Evolutionary conservation across 106 monocot species (phyloP).

Genomic region (Amphibolis antarctica): DNA sequence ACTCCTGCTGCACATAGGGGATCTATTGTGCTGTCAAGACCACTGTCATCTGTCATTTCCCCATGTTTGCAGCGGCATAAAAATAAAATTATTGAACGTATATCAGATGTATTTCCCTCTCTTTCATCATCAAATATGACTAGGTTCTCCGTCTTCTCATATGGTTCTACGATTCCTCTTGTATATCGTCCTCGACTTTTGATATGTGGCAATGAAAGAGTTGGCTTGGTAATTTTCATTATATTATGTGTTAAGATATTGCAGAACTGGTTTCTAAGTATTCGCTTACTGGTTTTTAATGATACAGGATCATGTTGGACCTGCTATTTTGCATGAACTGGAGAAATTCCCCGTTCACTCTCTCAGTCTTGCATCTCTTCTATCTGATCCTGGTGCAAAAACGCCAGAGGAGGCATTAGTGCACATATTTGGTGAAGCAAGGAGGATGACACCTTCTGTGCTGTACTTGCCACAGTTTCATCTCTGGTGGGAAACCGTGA

Average conservation of each 20-base stretch:
- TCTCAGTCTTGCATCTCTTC: constrained; percentile 89
- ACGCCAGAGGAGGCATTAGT: constrained; percentile 96
- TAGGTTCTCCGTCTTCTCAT: constrained; percentile 54
- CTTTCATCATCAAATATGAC: constrained; percentile 41
- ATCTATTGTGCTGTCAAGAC: constrained; percentile 79
- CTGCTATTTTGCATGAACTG: constrained; percentile 88
- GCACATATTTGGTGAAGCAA: constrained; percentile 98
- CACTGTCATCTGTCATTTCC: constrained; percentile 70
- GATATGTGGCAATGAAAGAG: constrained; percentile 78
- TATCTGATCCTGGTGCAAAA: constrained; percentile 98
- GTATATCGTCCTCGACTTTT: constrained; percentile 90
- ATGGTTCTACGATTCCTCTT: constrained; percentile 71
- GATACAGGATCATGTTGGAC: constrained; percentile 91
- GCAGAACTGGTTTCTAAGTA: not conserved
- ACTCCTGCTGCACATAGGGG: constrained; percentile 98
- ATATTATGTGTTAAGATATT: constrained; percentile 2
- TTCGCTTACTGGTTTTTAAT: constrained; percentile 21
- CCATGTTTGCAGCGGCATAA: constrained; percentile 72
- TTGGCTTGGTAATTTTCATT: constrained; percentile 67
- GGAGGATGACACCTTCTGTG: constrained; percentile 80
- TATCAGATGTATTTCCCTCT: constrained; percentile 80
- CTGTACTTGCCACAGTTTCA: constrained; percentile 94
- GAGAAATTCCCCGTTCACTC: constrained; percentile 99
- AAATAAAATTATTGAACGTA: constrained; percentile 44
- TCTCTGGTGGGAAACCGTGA: constrained; percentile 98